phyloP scores from a whole-genome alignment of 495 filamentous ascomycete species.

The Platismatia glauca region DNA sequence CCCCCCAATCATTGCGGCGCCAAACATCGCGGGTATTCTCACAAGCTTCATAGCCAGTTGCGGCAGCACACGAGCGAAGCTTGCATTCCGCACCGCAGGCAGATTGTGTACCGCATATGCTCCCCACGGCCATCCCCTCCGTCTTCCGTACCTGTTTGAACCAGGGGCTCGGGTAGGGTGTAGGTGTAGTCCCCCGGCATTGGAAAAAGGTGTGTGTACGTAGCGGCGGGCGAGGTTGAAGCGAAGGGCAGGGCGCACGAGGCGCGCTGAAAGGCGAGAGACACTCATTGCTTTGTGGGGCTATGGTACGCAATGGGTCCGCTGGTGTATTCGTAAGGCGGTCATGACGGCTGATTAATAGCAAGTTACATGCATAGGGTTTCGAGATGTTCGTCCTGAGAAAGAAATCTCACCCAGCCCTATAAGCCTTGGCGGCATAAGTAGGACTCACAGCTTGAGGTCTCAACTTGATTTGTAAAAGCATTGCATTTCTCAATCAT shows the following conservation, averaged over 20 bases:
- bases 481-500: no score
- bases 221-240: slow-evolving; percentile 52
- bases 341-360: slow-evolving; percentile 9
- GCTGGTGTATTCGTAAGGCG: slow-evolving; percentile 15
- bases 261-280: neutral
- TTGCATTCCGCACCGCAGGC: slow-evolving; percentile 73
- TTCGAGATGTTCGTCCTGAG: no score
- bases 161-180: slow-evolving; percentile 49
- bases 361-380: no score
- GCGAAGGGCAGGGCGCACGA: slow-evolving; percentile 10
- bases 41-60: slow-evolving; percentile 81
- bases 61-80: slow-evolving; percentile 78
- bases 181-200: slow-evolving; percentile 51
- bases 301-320: slow-evolving; percentile 22
- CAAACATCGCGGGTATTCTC: slow-evolving; percentile 81
- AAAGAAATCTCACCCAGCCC: neutral
- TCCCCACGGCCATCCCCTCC: slow-evolving; percentile 65
- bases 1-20: slow-evolving; percentile 75
- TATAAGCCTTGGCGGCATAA: neutral
- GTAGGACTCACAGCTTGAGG: no score
- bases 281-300: slow-evolving; percentile 10
- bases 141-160: slow-evolving; percentile 46
- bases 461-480: no score
- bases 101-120: slow-evolving; percentile 75
- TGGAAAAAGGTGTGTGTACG: slow-evolving; percentile 44